A percentile compares a stretch with the other conserved stretches of the same genome.
Evolutionary conservation across 352 stramenopile species (phyloP).

Genomic region (Phytophthora ramorum): DNA sequence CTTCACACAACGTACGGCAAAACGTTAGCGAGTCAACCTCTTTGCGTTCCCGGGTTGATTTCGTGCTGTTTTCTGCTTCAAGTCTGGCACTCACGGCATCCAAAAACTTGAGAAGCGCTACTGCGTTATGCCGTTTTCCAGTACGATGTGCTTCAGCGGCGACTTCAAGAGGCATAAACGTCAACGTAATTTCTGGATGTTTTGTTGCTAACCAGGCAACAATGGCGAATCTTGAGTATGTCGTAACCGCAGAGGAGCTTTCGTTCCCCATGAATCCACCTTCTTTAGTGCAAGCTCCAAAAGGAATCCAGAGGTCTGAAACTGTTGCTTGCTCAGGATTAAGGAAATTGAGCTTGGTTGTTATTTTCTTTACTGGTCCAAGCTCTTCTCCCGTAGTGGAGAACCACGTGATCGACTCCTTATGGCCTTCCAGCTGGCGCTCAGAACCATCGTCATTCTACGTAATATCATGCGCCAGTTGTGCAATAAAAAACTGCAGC

Average conservation of each 20-base stretch:
- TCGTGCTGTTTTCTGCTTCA: not conserved
- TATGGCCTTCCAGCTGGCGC: not conserved
- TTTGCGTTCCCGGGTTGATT: not conserved
- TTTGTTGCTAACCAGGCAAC: not conserved
- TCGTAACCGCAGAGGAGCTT: not conserved
- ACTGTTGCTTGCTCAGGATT: not conserved
- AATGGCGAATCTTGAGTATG: not conserved
- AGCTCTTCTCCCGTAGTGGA: not conserved
- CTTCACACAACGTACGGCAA: not conserved
- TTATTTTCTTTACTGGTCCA: not conserved
- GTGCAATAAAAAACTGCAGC: slow-evolving; percentile 14
- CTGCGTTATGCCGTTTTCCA: not conserved
- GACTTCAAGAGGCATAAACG: not conserved
- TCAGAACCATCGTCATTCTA: not conserved
- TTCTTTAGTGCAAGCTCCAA: not conserved
- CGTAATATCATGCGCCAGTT: slow-evolving; percentile 5
- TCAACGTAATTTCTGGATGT: not conserved
- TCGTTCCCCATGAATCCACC: not conserved
- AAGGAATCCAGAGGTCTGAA: not conserved
- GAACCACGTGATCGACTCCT: not conserved
- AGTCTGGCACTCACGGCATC: not conserved
- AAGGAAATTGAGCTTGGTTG: not conserved
- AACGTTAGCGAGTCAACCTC: not conserved
- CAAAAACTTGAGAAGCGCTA: not conserved
- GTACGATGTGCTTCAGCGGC: not conserved